Percentiles rank a stretch among this genome's conserved stretches.
These are phyloP conservation scores for Neltuma alba DNA, from an alignment of 306 rosid genomes.

Conservation along the genomic window DNA sequence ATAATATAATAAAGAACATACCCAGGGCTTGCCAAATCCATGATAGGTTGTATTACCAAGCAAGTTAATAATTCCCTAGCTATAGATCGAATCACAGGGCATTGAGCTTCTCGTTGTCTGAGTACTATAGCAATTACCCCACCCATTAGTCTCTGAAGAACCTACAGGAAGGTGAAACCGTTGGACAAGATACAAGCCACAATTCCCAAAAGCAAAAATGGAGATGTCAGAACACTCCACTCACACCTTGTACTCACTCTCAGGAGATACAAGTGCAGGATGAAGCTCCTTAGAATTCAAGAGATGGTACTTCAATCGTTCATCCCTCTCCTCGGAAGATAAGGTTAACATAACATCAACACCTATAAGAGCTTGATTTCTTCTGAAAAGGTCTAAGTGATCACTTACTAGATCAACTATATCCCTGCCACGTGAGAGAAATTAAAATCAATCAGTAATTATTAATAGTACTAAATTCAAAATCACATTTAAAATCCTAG, in stretches of 20 bases:
- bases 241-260: constrained; percentile 99
- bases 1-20: constrained; percentile 50
- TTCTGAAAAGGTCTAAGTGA: constrained; percentile 95
- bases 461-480: background rate
- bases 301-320: constrained; percentile 87
- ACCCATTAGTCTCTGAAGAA: constrained; percentile 82
- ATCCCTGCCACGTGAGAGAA: constrained; percentile 70
- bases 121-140: constrained; percentile 85
- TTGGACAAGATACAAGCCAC: constrained; percentile 42
- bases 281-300: constrained; percentile 94
- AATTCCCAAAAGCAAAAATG: constrained; percentile 32
- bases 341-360: constrained; percentile 87
- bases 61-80: constrained; percentile 92
- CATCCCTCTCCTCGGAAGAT: constrained; percentile 95
- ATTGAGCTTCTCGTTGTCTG: constrained; percentile 80
- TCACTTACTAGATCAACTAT: constrained; percentile 83
- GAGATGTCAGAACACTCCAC: constrained; percentile 64
- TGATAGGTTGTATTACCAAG: constrained; percentile 84
- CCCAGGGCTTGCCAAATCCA: constrained; percentile 91
- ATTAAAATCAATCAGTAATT: constrained; percentile 21
- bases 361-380: constrained; percentile 93
- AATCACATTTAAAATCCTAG: constrained; percentile 21
- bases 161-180: constrained; percentile 52
- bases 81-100: constrained; percentile 85
- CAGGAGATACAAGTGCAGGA: constrained; percentile 94